Evolutionary conservation across 257 asterid species (phyloP).

Genomic region (Lithospermum erythrorhizon): DNA sequence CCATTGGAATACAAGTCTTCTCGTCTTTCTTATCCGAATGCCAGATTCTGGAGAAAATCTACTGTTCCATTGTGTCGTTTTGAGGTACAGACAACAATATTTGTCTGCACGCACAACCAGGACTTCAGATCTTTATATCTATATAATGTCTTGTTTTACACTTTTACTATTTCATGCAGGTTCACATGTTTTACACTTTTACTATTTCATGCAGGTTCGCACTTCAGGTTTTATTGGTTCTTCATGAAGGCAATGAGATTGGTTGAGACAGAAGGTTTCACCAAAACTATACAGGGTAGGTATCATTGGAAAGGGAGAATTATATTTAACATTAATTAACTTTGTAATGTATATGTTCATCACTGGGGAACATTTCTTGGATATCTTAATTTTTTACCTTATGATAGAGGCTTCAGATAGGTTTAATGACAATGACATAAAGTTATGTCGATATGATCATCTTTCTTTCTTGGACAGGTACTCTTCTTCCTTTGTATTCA

Average conservation of each 20-base stretch:
- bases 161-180: conserved; percentile 33
- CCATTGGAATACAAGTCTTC: conserved; percentile 23
- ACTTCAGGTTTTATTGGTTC: conserved; percentile 64
- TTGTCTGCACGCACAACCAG: too few relatives aligned
- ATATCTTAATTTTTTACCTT: too few relatives aligned
- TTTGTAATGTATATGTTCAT: conserved; percentile 22
- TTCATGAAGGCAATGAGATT: too few relatives aligned
- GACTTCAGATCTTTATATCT: too few relatives aligned
- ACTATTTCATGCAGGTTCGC: conserved; percentile 33
- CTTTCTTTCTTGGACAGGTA: conserved; percentile 20
- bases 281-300: conserved; percentile 48
- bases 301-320: not conserved
- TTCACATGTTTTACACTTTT: too few relatives aligned
- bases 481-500: conserved; percentile 69
- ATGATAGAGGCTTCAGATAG: too few relatives aligned
- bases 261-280: too few relatives aligned
- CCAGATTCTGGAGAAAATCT: conserved; percentile 64
- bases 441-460: not conserved
- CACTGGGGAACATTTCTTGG: not conserved
- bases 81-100: conserved; percentile 31
- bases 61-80: conserved; percentile 47
- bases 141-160: not conserved
- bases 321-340: not conserved
- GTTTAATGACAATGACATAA: too few relatives aligned
- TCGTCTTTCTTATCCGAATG: conserved; percentile 27